phyloP scores from a whole-genome alignment of 129 eudicot genomes.

The Pittosporum tobira region DNA sequence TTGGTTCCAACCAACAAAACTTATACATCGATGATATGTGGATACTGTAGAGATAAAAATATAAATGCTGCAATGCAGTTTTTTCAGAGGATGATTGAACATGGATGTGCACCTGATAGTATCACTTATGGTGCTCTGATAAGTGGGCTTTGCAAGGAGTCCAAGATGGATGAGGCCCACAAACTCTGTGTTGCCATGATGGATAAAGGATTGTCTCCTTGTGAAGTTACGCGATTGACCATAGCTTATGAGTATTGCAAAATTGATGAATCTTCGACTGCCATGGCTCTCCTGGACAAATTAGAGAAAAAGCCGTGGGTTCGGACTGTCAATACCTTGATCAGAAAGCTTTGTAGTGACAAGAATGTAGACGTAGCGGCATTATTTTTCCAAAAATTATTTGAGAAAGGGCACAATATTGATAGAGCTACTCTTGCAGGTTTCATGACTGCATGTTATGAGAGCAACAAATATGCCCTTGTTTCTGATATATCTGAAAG shows the following conservation, averaged over 20 bases:
- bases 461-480: constrained; percentile 54
- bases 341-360: constrained; percentile 83
- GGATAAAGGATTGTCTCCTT: constrained; percentile 59
- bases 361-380: constrained; percentile 66
- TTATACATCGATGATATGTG: constrained; percentile 81
- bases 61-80: constrained; percentile 32
- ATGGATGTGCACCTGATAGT: constrained; percentile 84
- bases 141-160: constrained; percentile 80
- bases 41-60: constrained; percentile 55
- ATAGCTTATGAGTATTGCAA: constrained; percentile 79
- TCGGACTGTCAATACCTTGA: constrained; percentile 55
- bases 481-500: constrained; percentile 66
- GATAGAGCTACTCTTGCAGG: constrained; percentile 70
- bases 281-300: constrained; percentile 50
- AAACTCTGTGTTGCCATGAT: constrained; percentile 55
- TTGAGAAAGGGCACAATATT: constrained; percentile 47
- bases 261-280: constrained; percentile 32
- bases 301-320: constrained; percentile 77
- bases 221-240: constrained; percentile 89
- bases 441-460: constrained; percentile 73
- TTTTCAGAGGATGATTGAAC: constrained; percentile 49
- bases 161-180: constrained; percentile 54
- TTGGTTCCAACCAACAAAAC: constrained; percentile 68
- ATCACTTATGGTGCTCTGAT: constrained; percentile 72
- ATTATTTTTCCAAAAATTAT: constrained; percentile 41